Evolutionary conservation across 179 eudicot genomes (phyloP).

Genomic region (Silene vulgaris): DNA sequence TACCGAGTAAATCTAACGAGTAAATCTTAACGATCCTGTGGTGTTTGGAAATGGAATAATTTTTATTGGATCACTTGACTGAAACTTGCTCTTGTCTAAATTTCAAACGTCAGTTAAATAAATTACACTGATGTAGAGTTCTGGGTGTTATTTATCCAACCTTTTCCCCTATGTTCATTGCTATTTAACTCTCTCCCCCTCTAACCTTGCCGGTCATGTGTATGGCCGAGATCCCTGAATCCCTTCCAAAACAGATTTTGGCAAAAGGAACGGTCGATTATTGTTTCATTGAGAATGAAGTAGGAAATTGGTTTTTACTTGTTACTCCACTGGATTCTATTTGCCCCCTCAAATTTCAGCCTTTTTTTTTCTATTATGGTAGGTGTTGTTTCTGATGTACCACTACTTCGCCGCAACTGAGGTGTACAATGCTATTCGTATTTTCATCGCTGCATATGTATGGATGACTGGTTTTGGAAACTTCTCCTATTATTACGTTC

Average conservation of each 20-base stretch:
- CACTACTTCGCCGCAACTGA: constrained; percentile 94
- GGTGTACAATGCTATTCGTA: constrained; percentile 81
- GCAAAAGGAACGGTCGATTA: neutral
- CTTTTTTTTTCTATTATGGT: constrained; percentile 19
- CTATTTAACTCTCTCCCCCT: neutral
- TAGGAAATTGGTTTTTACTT: neutral
- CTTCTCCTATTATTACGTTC: constrained; percentile 89
- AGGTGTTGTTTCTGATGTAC: constrained; percentile 88
- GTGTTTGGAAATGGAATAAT: neutral
- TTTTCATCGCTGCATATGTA: constrained; percentile 88
- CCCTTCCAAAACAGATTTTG: neutral
- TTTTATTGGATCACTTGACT: neutral
- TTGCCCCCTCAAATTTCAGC: constrained; percentile 16
- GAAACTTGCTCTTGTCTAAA: neutral
- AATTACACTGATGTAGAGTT: neutral
- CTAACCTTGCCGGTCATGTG: neutral
- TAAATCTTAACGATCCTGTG: neutral
- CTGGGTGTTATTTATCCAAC: neutral
- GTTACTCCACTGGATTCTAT: neutral
- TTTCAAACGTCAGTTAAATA: neutral
- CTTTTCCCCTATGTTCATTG: neutral
- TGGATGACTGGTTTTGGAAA: constrained; percentile 99
- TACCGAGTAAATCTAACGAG: too few species aligned
- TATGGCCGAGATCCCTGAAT: neutral
- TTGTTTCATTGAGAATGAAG: neutral